Evolutionary conservation across 768 basidiomycete genomes (phyloP).

Genomic region (Suillus subalutaceus): DNA sequence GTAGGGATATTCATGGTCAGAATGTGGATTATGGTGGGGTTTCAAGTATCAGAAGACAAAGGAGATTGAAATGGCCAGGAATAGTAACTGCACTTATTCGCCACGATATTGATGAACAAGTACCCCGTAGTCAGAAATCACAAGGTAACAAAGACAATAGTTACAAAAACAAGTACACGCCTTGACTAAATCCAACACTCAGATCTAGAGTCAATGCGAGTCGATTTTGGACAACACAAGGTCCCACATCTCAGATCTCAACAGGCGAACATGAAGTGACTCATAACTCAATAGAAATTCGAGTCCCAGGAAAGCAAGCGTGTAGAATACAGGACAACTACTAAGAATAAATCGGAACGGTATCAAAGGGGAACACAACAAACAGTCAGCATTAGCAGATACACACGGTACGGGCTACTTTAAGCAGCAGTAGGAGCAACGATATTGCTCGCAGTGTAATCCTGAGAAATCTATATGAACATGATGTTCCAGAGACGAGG

Average conservation of each 20-base stretch:
- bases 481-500: neutral
- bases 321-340: slow-evolving; percentile 25
- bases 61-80: neutral
- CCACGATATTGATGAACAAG: neutral
- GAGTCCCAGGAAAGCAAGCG: slow-evolving; percentile 17
- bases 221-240: neutral
- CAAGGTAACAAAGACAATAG: no score
- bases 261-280: neutral
- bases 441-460: slow-evolving; percentile 63
- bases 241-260: neutral
- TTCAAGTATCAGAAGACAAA: slow-evolving; percentile 3
- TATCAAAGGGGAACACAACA: slow-evolving; percentile 18
- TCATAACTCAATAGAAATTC: neutral
- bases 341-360: slow-evolving; percentile 26
- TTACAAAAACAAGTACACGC: no score
- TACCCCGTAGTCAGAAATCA: neutral
- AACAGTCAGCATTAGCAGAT: slow-evolving; percentile 5
- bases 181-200: no score
- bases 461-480: slow-evolving; percentile 41
- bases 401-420: slow-evolving; percentile 13
- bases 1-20: slow-evolving; percentile 2
- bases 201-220: no score
- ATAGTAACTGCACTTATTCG: neutral
- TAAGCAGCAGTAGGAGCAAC: slow-evolving; percentile 43
- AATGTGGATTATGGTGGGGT: neutral